phyloP scores from a whole-genome alignment of 1,139 yeast species.

The Debaryomyces subglobosus region DNA sequence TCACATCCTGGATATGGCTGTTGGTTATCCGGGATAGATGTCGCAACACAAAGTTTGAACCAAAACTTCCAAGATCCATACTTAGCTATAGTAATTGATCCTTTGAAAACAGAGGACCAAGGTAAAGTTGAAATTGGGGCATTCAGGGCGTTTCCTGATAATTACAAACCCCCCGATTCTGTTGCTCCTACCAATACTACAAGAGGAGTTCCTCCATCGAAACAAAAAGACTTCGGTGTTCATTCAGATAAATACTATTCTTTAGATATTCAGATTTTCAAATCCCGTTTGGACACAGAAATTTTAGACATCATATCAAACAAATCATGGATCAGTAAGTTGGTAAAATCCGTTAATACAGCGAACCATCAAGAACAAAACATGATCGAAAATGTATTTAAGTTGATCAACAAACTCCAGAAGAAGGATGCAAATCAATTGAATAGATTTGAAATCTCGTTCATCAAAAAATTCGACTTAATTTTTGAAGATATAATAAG shows the following conservation, averaged over 20 bases:
- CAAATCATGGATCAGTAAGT: constrained; percentile 50
- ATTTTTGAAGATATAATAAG: constrained; percentile 7
- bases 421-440: constrained; percentile 2
- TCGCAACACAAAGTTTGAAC: constrained; percentile 81
- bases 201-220: constrained; percentile 45
- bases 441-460: constrained; percentile 6
- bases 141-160: constrained; percentile 74
- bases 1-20: constrained; percentile 98
- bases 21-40: constrained; percentile 90
- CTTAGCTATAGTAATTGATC: constrained; percentile 86
- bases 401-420: constrained; percentile 8
- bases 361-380: constrained; percentile 8
- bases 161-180: constrained; percentile 17
- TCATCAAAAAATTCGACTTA: constrained; percentile 9
- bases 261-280: constrained; percentile 65
- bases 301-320: constrained; percentile 50
- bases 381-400: constrained; percentile 3
- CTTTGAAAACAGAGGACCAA: constrained; percentile 64
- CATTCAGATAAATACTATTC: constrained; percentile 75
- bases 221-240: constrained; percentile 66
- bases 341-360: constrained; percentile 13
- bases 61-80: constrained; percentile 92
- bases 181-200: constrained; percentile 7
- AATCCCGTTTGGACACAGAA: constrained; percentile 54
- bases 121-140: constrained; percentile 88